Percentiles rank a stretch among this genome's conserved stretches.
Conservation (phyloP, 2,329 filamentous ascomycete genomes). For the Pseudonectria buxi region DNA sequence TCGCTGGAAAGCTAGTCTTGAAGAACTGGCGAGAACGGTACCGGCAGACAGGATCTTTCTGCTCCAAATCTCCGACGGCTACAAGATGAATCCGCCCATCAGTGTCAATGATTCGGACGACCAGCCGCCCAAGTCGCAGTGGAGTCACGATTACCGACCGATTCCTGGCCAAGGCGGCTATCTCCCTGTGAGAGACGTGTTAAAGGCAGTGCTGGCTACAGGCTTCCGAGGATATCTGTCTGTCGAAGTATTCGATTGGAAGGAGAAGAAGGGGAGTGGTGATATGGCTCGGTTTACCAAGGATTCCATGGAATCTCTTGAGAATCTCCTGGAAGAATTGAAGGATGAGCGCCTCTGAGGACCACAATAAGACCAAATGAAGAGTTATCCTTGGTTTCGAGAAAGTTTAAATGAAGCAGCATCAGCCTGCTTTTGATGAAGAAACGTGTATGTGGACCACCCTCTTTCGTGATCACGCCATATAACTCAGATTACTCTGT, state of each 20-base stretch:
- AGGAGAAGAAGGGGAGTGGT: too few relatives aligned
- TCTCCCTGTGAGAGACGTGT: slow-evolving; percentile 58
- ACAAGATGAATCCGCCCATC: slow-evolving; percentile 53
- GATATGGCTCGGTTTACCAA: too few relatives aligned
- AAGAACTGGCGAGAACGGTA: slow-evolving; percentile 48
- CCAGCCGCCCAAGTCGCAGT: slow-evolving; percentile 53
- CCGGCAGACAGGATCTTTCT: slow-evolving; percentile 67
- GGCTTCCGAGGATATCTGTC: slow-evolving; percentile 63
- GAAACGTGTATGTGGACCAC: too few relatives aligned
- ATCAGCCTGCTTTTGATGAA: too few relatives aligned
- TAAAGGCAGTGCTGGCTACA: slow-evolving; percentile 58
- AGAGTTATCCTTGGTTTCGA: too few relatives aligned
- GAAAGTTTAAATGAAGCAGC: too few relatives aligned
- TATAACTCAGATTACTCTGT: too few relatives aligned
- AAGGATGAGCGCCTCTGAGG: too few relatives aligned
- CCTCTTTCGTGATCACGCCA: too few relatives aligned
- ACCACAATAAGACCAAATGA: too few relatives aligned
- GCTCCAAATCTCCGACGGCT: slow-evolving; percentile 69
- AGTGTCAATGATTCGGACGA: slow-evolving; percentile 43
- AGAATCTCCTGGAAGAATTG: too few relatives aligned
- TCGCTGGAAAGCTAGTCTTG: slow-evolving; percentile 47
- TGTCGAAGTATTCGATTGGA: slow-evolving; percentile 60
- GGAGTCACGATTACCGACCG: slow-evolving; percentile 66
- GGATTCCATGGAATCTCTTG: too few relatives aligned
- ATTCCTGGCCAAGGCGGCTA: slow-evolving; percentile 66